Evolutionary conservation across 495 filamentous ascomycete species (phyloP), one percentile per base, ranked within the genome.

Genomic region (Glonium stellatum): DNA sequence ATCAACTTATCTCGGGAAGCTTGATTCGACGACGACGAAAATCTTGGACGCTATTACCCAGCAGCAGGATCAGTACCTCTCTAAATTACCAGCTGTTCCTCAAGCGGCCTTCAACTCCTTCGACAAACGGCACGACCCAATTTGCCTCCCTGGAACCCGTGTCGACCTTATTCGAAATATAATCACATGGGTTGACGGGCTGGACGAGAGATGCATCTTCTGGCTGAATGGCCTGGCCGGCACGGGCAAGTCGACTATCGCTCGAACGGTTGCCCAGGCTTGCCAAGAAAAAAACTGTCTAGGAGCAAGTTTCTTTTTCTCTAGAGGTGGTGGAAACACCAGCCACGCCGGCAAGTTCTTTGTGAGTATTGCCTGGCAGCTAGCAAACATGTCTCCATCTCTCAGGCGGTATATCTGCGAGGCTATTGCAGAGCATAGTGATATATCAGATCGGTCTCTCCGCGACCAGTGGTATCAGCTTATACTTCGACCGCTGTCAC

Each of bases 201-300:
- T 5, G 37, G 23, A 35, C 19, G 22, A 31, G 22, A 61, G 49
- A 25, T 15, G n/a, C 46, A 69, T 72, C 57, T 72, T 71, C 56
- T 75, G 70, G 72, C 59, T 75, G 13, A 63, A 59, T 31, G 71
- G 67, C 12, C 58, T 54, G 52, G 52, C 52, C n/a, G 52, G 52
- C 52, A 54, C 52, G 36, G 52, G 52, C 10, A 54, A 54, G 52
- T 54, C 52, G 15, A 54, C 52, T 22, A 54, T 54, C 12, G 52
- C 52, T 36, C 27, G 31, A 27, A 54, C 52, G n/a, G 11, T 54
- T 19, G 52, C 25, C 52, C 39, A 48, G 42, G 46, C 18, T 12
- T 57, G 55, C 62, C 39, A 25, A 13, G 46, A 39, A 4, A 22
- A 63, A 55, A 31, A 55, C 13, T 47, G 27, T 34, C 63, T 66